Percentiles rank a stretch among this genome's conserved stretches.
Conservation (phyloP, 495 filamentous ascomycete species). For the Xylaria acuta region DNA sequence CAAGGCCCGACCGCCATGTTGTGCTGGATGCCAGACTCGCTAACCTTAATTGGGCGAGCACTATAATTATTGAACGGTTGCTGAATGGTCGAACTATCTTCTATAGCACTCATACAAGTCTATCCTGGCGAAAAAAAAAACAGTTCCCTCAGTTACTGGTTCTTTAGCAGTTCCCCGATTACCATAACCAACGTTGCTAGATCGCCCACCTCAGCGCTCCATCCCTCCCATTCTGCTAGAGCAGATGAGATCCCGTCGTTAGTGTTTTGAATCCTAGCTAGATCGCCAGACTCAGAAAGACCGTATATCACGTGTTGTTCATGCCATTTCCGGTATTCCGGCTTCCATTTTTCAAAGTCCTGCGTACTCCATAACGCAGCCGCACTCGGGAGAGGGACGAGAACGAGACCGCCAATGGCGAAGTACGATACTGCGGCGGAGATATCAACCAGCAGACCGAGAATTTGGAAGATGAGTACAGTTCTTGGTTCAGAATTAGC, state of each 20-base stretch:
- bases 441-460: constrained; percentile 23
- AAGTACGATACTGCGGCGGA: constrained; percentile 10
- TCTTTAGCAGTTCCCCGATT: background rate
- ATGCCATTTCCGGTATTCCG: constrained; percentile 8
- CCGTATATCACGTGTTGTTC: background rate
- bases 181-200: constrained; percentile 4
- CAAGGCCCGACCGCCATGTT: background rate
- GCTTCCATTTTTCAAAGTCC: constrained; percentile 7
- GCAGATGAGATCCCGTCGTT: background rate
- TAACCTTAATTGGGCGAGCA: background rate
- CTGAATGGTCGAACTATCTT: too few species aligned
- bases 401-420: constrained; percentile 2
- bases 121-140: background rate
- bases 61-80: too few species aligned
- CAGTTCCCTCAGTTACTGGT: background rate
- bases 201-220: constrained; percentile 19
- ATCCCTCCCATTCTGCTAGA: constrained; percentile 19
- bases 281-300: background rate
- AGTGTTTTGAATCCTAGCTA: background rate
- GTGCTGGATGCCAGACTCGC: background rate
- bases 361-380: constrained; percentile 12
- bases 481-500: constrained; percentile 1
- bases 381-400: constrained; percentile 14
- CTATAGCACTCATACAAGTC: background rate
- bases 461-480: constrained; percentile 22